Evolutionary conservation across 2,329 filamentous ascomycete species (phyloP), one percentile per base, ranked within the genome.

Genomic region (Colletotrichum orbiculare): DNA sequence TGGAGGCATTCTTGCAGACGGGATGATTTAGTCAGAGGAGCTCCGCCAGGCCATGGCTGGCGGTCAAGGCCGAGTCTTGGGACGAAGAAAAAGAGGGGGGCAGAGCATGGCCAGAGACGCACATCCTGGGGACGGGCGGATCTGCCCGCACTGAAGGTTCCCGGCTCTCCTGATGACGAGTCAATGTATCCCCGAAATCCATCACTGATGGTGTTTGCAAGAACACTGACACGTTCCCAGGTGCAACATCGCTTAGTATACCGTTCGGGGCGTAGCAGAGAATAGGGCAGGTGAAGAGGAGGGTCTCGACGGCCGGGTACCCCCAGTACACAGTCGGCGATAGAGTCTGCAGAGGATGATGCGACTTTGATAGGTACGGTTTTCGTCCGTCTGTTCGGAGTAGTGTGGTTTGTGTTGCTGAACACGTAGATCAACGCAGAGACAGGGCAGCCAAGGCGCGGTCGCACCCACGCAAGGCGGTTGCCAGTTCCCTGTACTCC

Each of bases 101-200:
- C 25, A 25, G 25, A 25, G 3, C 25, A 25, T 5, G 4, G 25
- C 25, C 25, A 25, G 25, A 25, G 25, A 25, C 25, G 5, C 25
- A 25, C 25, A 42, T 37, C 60, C 60, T 54, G 54, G 47, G 9
- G 2, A 4, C n/a, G 48, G 49, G 45, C 50, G 62, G 50, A 55
- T 55, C 10, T 41, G 45, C 39, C 62, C 52, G 58, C 35, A 25
- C 33, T 37, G 35, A 33, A 33, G 35, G 38, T 41, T 33, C 47
- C 46, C 39, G 37, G 55, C 12, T 45, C 46, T 45, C 47, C 13
- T 25, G 25, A 17, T 17, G 8, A 6, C 42, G 13, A 43, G 11
- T 12, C 4, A 43, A 58, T 37, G 3, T 49, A 13, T 34, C 25
- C n/a, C n/a, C 38, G 38, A 15, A 25, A 12, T 35, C 42, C 34